These are phyloP conservation scores for Monilinia laxa DNA, from an alignment of 2,329 filamentous ascomycete species.

Conservation along the genomic window DNA sequence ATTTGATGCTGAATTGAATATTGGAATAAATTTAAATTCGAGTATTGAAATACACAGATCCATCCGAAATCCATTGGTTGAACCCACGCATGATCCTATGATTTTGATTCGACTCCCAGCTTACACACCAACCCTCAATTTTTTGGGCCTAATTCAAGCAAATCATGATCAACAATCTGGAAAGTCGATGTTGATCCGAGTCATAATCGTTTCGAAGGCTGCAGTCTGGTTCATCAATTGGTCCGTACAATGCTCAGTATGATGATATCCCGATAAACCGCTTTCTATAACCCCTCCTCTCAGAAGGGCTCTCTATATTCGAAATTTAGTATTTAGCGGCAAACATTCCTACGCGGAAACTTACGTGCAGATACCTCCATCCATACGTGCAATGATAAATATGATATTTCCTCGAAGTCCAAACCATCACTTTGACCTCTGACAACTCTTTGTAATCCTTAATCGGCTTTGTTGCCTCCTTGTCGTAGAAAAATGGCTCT, in stretches of 20 bases:
- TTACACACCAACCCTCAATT: too few relatives aligned
- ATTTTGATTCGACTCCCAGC: too few relatives aligned
- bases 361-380: neutral
- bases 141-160: too few relatives aligned
- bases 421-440: neutral
- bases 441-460: constrained; percentile 5
- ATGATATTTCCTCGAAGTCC: constrained; percentile 1
- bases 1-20: too few relatives aligned
- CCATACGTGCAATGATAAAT: constrained; percentile 7
- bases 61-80: too few relatives aligned
- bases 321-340: too few relatives aligned
- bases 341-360: too few relatives aligned
- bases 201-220: constrained; percentile 3
- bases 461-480: neutral
- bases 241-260: constrained; percentile 6
- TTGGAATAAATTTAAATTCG: too few relatives aligned
- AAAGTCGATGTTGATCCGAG: constrained; percentile 5
- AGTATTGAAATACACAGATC: too few relatives aligned
- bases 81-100: too few relatives aligned
- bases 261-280: neutral
- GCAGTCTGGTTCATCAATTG: constrained; percentile 10
- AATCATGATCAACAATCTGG: neutral
- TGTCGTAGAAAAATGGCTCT: constrained; percentile 8
- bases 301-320: neutral
- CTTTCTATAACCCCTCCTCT: neutral